phyloP scores from a whole-genome alignment of 2,329 filamentous ascomycete species.

The Fusarium siculi region DNA sequence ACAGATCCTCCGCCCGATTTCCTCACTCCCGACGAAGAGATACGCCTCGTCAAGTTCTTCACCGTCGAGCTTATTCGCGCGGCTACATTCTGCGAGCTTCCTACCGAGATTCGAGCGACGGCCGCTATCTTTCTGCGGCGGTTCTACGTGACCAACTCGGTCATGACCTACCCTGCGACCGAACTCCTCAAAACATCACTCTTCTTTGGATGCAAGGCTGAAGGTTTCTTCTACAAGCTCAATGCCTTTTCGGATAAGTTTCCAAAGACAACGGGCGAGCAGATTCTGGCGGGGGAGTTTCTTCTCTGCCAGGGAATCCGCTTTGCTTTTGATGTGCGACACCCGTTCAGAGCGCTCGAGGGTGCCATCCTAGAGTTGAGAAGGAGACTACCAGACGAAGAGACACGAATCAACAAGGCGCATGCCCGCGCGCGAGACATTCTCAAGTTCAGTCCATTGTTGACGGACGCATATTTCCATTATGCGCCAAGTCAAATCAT shows the following conservation, averaged over 20 bases:
- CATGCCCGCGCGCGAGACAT: conserved; percentile 79
- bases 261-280: conserved; percentile 77
- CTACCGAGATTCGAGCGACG: conserved; percentile 68
- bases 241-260: conserved; percentile 75
- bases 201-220: conserved; percentile 93
- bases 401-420: conserved; percentile 65
- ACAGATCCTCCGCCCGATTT: conserved; percentile 74
- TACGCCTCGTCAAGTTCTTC: conserved; percentile 83
- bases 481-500: conserved; percentile 95
- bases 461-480: conserved; percentile 97
- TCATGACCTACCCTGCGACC: conserved; percentile 95
- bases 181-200: conserved; percentile 89
- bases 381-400: conserved; percentile 71
- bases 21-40: conserved; percentile 85
- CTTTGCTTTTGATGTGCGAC: conserved; percentile 92
- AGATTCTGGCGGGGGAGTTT: conserved; percentile 91
- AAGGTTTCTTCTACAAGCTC: conserved; percentile 79
- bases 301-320: conserved; percentile 90
- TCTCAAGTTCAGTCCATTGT: conserved; percentile 80
- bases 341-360: conserved; percentile 89
- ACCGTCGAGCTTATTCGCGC: conserved; percentile 68
- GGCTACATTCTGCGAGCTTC: conserved; percentile 63
- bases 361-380: conserved; percentile 86
- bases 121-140: conserved; percentile 90
- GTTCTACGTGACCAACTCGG: conserved; percentile 95